Conservation (phyloP, 768 basidiomycete species). For the Kwoniella mangroviensis region DNA sequence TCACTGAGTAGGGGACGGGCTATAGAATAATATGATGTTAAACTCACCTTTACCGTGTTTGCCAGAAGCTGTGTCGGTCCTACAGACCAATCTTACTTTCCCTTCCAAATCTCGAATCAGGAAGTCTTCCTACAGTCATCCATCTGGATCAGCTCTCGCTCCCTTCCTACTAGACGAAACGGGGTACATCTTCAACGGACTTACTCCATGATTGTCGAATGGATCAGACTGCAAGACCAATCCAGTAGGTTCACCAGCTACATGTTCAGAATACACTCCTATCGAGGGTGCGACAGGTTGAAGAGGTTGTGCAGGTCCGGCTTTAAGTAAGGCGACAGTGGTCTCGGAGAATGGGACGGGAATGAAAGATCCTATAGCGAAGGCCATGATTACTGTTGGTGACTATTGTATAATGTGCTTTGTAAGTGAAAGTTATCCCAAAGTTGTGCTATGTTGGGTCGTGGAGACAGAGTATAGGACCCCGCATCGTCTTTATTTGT, state of each 20-base stretch:
- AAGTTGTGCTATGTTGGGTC: too few relatives aligned
- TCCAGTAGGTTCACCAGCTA: neutral
- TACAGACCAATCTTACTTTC: neutral
- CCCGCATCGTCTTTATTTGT: too few relatives aligned
- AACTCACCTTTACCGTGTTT: conserved; percentile 11
- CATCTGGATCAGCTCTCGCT: too few relatives aligned
- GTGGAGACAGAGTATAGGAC: too few relatives aligned
- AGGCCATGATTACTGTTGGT: too few relatives aligned
- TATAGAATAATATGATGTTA: too few relatives aligned
- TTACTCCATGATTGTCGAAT: neutral
- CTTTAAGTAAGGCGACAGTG: neutral
- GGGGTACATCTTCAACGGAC: neutral
- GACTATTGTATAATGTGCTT: too few relatives aligned
- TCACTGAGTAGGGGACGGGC: too few relatives aligned
- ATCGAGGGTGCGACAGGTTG: neutral
- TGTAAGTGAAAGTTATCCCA: too few relatives aligned
- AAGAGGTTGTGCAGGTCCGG: conserved; percentile 4
- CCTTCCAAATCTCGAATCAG: conserved; percentile 2
- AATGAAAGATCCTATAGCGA: neutral
- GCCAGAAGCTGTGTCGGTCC: conserved; percentile 1
- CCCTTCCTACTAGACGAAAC: too few relatives aligned
- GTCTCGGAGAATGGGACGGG: conserved; percentile 11
- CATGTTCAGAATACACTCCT: neutral
- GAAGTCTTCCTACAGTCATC: neutral
- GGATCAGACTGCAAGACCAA: conserved; percentile 5